Evolutionary conservation across 2,329 filamentous ascomycete genomes (phyloP).

Genomic region (Trichophyton schoenleinii): DNA sequence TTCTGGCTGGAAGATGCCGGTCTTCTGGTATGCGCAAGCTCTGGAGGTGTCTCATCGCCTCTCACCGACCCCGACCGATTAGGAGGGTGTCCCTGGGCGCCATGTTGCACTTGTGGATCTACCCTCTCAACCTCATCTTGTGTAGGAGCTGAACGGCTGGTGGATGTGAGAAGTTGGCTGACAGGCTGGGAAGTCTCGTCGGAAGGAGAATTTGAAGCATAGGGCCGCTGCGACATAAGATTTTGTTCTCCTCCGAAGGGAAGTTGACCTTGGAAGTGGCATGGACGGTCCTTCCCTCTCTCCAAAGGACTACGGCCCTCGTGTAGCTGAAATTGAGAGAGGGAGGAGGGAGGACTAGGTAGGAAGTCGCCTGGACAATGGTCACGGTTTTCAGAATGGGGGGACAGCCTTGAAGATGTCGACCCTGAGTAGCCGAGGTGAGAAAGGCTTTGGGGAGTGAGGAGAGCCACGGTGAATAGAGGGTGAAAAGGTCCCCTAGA

Average conservation of each 20-base stretch:
- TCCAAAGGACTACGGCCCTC: conserved; percentile 23
- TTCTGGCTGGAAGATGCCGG: neutral
- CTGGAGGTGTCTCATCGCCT: neutral
- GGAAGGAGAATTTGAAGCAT: conserved; percentile 16
- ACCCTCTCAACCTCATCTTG: neutral
- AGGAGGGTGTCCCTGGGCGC: neutral
- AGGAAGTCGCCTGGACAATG: conserved; percentile 17
- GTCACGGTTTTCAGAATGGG: conserved; percentile 22
- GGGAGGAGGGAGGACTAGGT: conserved; percentile 20
- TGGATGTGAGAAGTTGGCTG: neutral
- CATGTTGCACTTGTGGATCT: neutral
- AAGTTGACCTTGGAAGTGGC: conserved; percentile 21
- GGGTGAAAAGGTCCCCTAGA: neutral
- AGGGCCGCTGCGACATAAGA: conserved; percentile 29
- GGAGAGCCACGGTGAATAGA: conserved; percentile 29
- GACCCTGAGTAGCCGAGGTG: conserved; percentile 12
- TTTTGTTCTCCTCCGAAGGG: conserved; percentile 21
- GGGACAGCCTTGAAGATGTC: conserved; percentile 21
- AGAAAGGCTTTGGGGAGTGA: conserved; percentile 27
- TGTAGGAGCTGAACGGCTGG: neutral
- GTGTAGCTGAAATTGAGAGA: conserved; percentile 27
- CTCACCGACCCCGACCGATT: neutral
- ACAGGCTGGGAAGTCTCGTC: conserved; percentile 1
- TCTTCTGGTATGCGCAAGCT: neutral
- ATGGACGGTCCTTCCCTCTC: conserved; percentile 30